Percentiles rank a stretch among this genome's conserved stretches.
Conservation (phyloP, 1,284 basidiomycete genomes). For the Malassezia globosa region DNA sequence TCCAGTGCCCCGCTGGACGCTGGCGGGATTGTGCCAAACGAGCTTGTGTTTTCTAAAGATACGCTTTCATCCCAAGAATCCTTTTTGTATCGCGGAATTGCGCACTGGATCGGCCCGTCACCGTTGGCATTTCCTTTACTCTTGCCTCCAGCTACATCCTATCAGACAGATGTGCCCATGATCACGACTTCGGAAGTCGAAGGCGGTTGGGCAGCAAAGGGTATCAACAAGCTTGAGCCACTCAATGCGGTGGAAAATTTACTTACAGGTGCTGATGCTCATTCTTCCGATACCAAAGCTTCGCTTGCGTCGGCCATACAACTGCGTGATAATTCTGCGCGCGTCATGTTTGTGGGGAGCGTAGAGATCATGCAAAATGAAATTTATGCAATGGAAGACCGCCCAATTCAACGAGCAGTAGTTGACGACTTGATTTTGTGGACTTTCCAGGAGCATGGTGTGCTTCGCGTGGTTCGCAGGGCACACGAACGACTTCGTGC, state of each 20-base stretch:
- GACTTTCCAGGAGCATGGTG: conserved; percentile 78
- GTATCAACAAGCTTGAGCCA: conserved; percentile 19
- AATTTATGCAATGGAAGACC: conserved; percentile 48
- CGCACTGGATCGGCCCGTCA: conserved; percentile 63
- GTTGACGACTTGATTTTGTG: conserved; percentile 66
- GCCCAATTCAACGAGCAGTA: conserved; percentile 62
- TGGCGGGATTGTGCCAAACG: conserved; percentile 20
- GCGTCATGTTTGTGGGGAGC: conserved; percentile 71
- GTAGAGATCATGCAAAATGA: conserved; percentile 60
- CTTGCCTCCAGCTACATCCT: conserved; percentile 56
- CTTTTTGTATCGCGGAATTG: conserved; percentile 63
- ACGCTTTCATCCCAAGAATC: conserved; percentile 51
- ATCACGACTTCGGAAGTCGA: conserved; percentile 16
- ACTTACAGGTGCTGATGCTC: conserved; percentile 21
- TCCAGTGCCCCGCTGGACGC: neutral
- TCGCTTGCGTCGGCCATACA: conserved; percentile 77
- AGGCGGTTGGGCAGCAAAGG: conserved; percentile 14
- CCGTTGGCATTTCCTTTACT: conserved; percentile 74
- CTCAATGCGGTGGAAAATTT: conserved; percentile 20
- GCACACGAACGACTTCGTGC: conserved; percentile 61
- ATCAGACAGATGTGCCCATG: conserved; percentile 58
- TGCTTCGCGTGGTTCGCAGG: conserved; percentile 65
- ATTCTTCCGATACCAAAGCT: conserved; percentile 36
- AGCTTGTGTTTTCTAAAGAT: conserved; percentile 40
- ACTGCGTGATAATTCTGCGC: conserved; percentile 59